These are phyloP conservation scores for Leccinum uliginosum DNA, from an alignment of 768 basidiomycete genomes.

Conservation along the genomic window DNA sequence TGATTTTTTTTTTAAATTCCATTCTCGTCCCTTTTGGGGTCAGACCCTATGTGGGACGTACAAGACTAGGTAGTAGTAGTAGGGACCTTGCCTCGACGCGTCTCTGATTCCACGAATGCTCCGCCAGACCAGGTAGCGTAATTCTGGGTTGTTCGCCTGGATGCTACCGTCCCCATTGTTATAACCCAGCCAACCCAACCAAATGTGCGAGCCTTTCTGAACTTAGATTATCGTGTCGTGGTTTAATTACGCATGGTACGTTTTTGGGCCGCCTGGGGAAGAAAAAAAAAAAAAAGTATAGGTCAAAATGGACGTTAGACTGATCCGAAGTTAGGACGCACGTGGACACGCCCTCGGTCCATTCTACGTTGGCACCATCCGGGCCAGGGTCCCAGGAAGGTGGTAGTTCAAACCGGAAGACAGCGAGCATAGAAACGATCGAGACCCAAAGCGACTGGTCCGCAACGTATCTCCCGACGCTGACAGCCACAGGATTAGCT, in stretches of 20 bases:
- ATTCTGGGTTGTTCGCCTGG: too few species aligned
- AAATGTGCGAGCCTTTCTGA: slow-evolving; percentile 9
- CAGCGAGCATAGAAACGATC: slow-evolving; percentile 19
- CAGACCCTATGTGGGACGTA: too few species aligned
- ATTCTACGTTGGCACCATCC: slow-evolving; percentile 19
- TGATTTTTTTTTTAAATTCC: too few species aligned
- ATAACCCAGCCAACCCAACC: slow-evolving; percentile 5
- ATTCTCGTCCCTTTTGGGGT: too few species aligned
- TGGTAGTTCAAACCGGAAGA: slow-evolving; percentile 12
- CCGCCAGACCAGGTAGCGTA: too few species aligned
- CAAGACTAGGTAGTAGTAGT: too few species aligned
- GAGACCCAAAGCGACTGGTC: slow-evolving; percentile 34
- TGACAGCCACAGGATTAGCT: slow-evolving; percentile 9
- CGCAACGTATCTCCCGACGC: slow-evolving; percentile 42
- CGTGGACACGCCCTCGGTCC: slow-evolving; percentile 17
- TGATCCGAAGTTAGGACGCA: slow-evolving; percentile 3
- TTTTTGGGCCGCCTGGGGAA: slow-evolving; percentile 13
- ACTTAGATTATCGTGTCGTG: slow-evolving; percentile 1
- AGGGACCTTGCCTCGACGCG: too few species aligned
- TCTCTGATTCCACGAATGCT: too few species aligned
- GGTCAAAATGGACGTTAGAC: not conserved
- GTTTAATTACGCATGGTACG: slow-evolving; percentile 10
- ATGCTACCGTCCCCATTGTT: not conserved
- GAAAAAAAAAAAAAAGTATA: not conserved
- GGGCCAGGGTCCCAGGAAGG: slow-evolving; percentile 15